Conservation (phyloP, 2,329 filamentous ascomycete genomes). For the Cordyceps cateniannulata region DNA sequence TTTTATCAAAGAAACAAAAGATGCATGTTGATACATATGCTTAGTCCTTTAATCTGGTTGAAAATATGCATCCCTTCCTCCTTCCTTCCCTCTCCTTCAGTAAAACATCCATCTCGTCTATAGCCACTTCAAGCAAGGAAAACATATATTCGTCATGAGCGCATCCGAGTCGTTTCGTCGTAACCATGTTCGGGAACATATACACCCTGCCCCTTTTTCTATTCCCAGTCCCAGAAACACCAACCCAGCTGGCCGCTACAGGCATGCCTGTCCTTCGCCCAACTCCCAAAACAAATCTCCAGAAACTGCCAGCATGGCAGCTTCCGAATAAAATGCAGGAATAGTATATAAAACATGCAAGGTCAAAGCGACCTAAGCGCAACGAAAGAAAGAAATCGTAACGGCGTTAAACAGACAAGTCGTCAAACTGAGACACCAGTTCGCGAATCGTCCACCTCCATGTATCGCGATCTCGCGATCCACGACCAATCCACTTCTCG, state of each 20-base stretch:
- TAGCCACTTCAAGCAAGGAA: slow-evolving; percentile 7
- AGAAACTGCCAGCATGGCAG: neutral
- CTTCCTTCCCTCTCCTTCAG: neutral
- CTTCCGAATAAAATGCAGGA: neutral
- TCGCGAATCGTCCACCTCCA: slow-evolving; percentile 76
- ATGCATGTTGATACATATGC: slow-evolving; percentile 13
- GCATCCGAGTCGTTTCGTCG: slow-evolving; percentile 23
- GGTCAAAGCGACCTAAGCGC: slow-evolving; percentile 11
- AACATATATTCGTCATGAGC: slow-evolving; percentile 19
- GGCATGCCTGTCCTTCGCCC: slow-evolving; percentile 14
- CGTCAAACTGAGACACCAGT: slow-evolving; percentile 42
- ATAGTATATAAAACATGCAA: slow-evolving; percentile 6
- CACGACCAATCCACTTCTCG: slow-evolving; percentile 69
- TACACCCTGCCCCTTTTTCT: slow-evolving; percentile 20
- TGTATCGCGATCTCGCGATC: slow-evolving; percentile 47
- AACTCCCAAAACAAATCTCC: slow-evolving; percentile 6
- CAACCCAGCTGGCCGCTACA: slow-evolving; percentile 4
- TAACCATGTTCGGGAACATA: slow-evolving; percentile 17
- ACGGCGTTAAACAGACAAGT: slow-evolving; percentile 26
- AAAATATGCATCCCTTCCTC: slow-evolving; percentile 1
- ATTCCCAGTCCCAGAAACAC: slow-evolving; percentile 15
- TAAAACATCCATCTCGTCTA: slow-evolving; percentile 7
- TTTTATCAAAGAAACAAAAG: slow-evolving; percentile 2
- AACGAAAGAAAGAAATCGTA: slow-evolving; percentile 10
- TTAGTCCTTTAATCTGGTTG: slow-evolving; percentile 7